phyloP scores from a whole-genome alignment of 305 asterid species.

The Lippia alba region DNA sequence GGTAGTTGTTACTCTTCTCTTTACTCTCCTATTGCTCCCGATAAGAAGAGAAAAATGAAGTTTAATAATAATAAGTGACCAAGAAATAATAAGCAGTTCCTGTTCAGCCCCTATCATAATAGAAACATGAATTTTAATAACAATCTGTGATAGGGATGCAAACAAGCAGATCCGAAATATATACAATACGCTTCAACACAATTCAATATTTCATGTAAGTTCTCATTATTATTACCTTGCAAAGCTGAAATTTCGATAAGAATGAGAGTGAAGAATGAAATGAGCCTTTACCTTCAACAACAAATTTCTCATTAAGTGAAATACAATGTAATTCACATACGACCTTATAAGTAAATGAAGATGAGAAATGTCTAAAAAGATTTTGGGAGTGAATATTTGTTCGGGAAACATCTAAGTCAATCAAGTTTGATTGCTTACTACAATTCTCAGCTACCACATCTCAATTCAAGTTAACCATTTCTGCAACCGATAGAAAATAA shows the following conservation, averaged over 20 bases:
- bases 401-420: conserved; percentile 89
- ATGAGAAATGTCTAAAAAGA: conserved; percentile 62
- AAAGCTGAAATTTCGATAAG: conserved; percentile 63
- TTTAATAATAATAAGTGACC: no score
- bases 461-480: conserved; percentile 74
- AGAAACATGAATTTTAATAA: no score
- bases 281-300: conserved; percentile 71
- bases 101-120: no score
- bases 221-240: no score
- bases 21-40: no score
- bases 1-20: no score
- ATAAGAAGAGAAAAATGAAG: no score
- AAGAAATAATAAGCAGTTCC: no score
- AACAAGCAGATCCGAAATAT: no score
- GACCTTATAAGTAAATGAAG: conserved; percentile 67
- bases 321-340: conserved; percentile 81
- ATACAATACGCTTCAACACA: conserved; percentile 91
- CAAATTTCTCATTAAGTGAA: conserved; percentile 66
- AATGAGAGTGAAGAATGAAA: conserved; percentile 67
- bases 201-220: conserved; percentile 60
- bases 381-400: conserved; percentile 62
- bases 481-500: conserved; percentile 85
- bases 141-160: no score
- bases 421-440: conserved; percentile 72
- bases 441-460: conserved; percentile 58